These are phyloP conservation scores for Tardiomyces depauwii DNA, from an alignment of 1,139 yeast genomes.

Conservation along the genomic window DNA sequence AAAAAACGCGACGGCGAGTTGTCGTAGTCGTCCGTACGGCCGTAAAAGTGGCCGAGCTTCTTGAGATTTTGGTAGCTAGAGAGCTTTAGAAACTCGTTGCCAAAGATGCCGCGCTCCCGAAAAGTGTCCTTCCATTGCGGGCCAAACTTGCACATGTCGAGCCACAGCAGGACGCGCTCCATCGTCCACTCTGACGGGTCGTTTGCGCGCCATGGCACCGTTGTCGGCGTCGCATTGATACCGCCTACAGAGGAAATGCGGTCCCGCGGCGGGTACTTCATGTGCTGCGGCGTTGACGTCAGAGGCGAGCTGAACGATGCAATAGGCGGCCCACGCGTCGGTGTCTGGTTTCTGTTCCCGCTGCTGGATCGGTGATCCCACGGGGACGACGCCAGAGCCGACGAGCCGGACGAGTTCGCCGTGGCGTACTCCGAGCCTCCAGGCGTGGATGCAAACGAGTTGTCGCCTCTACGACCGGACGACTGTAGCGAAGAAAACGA, in stretches of 20 bases:
- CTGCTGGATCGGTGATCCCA: not conserved
- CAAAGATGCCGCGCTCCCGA: slow-evolving; percentile 45
- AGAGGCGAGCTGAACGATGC: slow-evolving; percentile 5
- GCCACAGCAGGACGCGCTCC: slow-evolving; percentile 56
- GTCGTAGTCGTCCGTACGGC: slow-evolving; percentile 30
- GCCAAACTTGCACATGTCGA: slow-evolving; percentile 55
- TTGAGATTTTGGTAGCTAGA: slow-evolving; percentile 53
- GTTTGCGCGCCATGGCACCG: slow-evolving; percentile 18
- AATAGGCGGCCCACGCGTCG: not conserved
- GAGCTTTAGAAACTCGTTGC: slow-evolving; percentile 54
- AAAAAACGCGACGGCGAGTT: slow-evolving; percentile 47
- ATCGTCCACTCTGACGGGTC: slow-evolving; percentile 53
- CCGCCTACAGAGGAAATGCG: not conserved
- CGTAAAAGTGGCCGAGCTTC: slow-evolving; percentile 27
- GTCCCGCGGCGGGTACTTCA: slow-evolving; percentile 3
- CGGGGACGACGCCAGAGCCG: not conserved
- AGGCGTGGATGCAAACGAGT: not conserved
- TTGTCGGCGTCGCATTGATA: not conserved
- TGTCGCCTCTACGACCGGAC: not conserved
- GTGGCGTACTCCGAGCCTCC: not conserved
- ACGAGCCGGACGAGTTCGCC: not conserved
- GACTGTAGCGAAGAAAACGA: not conserved
- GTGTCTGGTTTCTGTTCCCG: not conserved
- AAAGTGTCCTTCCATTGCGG: slow-evolving; percentile 62
- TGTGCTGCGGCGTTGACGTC: slow-evolving; percentile 8